Evolutionary conservation across 345 rosid species (phyloP).

Genomic region (Citrus inodora): DNA sequence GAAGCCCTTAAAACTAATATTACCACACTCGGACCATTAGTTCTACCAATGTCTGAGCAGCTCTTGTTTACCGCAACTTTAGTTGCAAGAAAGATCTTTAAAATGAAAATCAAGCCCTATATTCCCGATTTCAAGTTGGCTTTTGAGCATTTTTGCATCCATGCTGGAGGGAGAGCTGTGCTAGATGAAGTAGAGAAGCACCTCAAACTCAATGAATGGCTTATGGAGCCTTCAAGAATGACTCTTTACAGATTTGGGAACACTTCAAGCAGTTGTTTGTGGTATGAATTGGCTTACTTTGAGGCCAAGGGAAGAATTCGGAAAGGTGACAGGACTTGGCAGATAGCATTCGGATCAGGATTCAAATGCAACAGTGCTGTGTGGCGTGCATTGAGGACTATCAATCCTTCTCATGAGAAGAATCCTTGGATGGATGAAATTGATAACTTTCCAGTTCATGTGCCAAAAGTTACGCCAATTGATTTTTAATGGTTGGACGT

Average conservation of each 20-base stretch:
- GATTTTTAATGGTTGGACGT: not conserved
- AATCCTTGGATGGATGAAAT: slow-evolving; percentile 63
- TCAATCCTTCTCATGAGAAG: slow-evolving; percentile 38
- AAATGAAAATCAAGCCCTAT: slow-evolving; percentile 47
- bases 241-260: slow-evolving; percentile 68
- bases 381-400: slow-evolving; percentile 42
- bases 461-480: slow-evolving; percentile 25
- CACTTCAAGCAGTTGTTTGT: slow-evolving; percentile 65
- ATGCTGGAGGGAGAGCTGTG: slow-evolving; percentile 73
- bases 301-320: slow-evolving; percentile 68
- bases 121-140: slow-evolving; percentile 70
- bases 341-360: slow-evolving; percentile 73
- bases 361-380: slow-evolving; percentile 74
- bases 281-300: slow-evolving; percentile 67
- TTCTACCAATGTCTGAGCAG: slow-evolving; percentile 63
- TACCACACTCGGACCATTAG: slow-evolving; percentile 62
- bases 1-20: slow-evolving; percentile 61
- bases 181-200: slow-evolving; percentile 62
- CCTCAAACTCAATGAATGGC: slow-evolving; percentile 48
- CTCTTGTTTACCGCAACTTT: slow-evolving; percentile 39
- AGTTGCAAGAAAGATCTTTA: slow-evolving; percentile 38
- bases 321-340: slow-evolving; percentile 65
- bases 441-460: slow-evolving; percentile 34
- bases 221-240: slow-evolving; percentile 81
- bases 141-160: slow-evolving; percentile 72